Conservation (phyloP, 1,284 basidiomycete genomes). For the Entoloma clypeatum region DNA sequence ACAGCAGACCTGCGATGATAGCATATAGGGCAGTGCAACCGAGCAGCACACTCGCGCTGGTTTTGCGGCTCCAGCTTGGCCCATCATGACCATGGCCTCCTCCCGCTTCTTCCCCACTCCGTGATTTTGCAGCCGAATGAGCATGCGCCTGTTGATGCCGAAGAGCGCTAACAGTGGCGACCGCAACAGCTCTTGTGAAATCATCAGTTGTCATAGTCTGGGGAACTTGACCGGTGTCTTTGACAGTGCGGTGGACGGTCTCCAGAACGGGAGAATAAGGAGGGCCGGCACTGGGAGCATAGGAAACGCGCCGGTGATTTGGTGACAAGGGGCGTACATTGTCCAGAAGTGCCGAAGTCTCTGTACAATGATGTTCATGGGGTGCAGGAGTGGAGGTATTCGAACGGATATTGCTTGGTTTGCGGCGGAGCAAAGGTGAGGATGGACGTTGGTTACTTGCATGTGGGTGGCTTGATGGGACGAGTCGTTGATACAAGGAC, state of each 20-base stretch:
- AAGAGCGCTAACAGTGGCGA: conserved; percentile 84
- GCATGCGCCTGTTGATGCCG: conserved; percentile 60
- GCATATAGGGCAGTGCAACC: conserved; percentile 93
- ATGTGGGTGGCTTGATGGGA: conserved; percentile 27
- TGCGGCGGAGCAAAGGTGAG: conserved; percentile 40
- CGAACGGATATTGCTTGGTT: conserved; percentile 39
- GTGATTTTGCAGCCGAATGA: conserved; percentile 43
- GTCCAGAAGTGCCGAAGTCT: conserved; percentile 16
- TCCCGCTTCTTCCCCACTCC: conserved; percentile 33
- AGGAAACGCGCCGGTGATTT: conserved; percentile 50
- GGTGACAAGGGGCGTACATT: conserved; percentile 33
- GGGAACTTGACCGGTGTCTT: conserved; percentile 59
- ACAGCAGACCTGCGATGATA: conserved; percentile 81
- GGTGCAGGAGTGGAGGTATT: conserved; percentile 39
- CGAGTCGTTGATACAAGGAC: conserved; percentile 71
- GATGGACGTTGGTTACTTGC: conserved; percentile 20
- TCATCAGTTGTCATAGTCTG: conserved; percentile 78
- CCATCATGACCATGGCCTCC: conserved; percentile 84
- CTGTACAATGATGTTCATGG: conserved; percentile 22
- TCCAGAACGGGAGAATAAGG: conserved; percentile 71
- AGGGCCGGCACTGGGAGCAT: conserved; percentile 43
- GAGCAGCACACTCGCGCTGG: conserved; percentile 84
- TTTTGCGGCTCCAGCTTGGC: conserved; percentile 89
- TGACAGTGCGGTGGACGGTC: conserved; percentile 71
- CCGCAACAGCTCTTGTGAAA: conserved; percentile 86